Base-by-base conservation (phyloP, 2,329 filamentous ascomycete species). In the Cercospora zeina region DNA sequence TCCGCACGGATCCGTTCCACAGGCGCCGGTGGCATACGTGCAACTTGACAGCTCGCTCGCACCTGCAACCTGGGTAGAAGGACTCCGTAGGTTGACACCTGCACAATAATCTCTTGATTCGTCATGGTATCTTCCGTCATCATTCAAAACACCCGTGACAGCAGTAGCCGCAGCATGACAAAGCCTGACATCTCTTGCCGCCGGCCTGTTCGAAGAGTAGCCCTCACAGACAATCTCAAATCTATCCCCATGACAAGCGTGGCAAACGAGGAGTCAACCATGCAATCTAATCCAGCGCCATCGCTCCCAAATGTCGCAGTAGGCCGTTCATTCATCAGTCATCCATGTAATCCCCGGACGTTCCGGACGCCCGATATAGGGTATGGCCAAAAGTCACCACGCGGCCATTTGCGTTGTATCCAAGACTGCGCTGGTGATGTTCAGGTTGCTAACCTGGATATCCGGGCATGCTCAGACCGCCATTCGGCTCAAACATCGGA, bases 401-500 rank as follows among this genome's bases (percentile, higher is more conserved):
- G 14, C 13, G 10, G 8, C 24, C 11, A 19, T 53, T 14, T 6
- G 11, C 16, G 14, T 14, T 3, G 31, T 8, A 3, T n/a, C 27
- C n/a, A 34, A 53, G 49, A 30, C n/a, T 14, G 11, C 24, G 8
- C 36, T 56, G 13, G 34, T 56, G 42, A 9, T 31, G 24, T 2
- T 24, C 42, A 49, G 54, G 42, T 30, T 45, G 36, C 57, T 60
- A 63, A 27, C 54, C 62, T 42, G 59, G 62, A 50, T 61, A 63
- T 30, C 57, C 58, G 14, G 24, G 27, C 58, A 63, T 54, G 14
- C 42, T 37, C 13, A 61, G 4, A 7, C 45, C 42, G 27, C 59
- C 61, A 10, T 59, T 59, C 4, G 42, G 49, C 8, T 66, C 66
- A 30, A 69, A 69, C 19, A 69, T 63, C 3, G 65, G 58, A 9